Evolutionary conservation across 2,329 filamentous ascomycete species (phyloP).

Genomic region (Exophiala sp.): DNA sequence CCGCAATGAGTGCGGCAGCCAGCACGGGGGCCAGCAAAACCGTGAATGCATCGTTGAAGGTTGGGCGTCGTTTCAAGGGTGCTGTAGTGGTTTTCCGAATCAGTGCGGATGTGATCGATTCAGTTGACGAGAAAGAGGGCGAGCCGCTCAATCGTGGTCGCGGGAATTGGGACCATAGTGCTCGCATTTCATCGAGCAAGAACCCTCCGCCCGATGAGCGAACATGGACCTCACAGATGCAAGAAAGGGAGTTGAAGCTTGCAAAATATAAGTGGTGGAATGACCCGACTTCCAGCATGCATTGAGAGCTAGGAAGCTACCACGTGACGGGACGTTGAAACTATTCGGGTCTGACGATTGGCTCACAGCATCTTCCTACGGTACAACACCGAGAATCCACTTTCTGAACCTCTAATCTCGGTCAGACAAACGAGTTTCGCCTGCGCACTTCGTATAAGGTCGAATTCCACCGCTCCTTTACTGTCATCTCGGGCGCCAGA

Average conservation of each 20-base stretch:
- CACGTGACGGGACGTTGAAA: conserved; percentile 4
- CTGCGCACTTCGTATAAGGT: too few species aligned
- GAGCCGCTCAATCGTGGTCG: conserved; percentile 19
- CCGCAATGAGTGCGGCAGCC: conserved; percentile 24
- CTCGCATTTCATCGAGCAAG: conserved; percentile 20
- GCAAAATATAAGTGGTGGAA: not conserved
- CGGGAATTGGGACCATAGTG: conserved; percentile 23
- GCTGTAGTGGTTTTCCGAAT: conserved; percentile 21
- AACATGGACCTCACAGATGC: conserved; percentile 1
- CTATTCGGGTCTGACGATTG: not conserved
- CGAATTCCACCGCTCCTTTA: not conserved
- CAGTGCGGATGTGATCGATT: conserved; percentile 9
- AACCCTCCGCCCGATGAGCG: conserved; percentile 1
- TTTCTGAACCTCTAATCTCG: too few species aligned
- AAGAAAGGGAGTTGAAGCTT: not conserved
- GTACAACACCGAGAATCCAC: too few species aligned
- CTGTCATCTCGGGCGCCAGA: not conserved
- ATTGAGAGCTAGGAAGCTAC: conserved; percentile 1
- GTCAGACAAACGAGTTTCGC: conserved; percentile 2
- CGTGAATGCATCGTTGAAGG: conserved; percentile 26
- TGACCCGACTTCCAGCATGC: not conserved
- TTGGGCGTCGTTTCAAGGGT: conserved; percentile 19
- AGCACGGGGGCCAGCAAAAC: conserved; percentile 25
- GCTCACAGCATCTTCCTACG: too few species aligned
- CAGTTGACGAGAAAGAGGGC: conserved; percentile 8